Percentiles rank a stretch among this genome's conserved stretches.
Conservation (phyloP, 2,329 filamentous ascomycete species). For the Mollisia scopiformis region DNA sequence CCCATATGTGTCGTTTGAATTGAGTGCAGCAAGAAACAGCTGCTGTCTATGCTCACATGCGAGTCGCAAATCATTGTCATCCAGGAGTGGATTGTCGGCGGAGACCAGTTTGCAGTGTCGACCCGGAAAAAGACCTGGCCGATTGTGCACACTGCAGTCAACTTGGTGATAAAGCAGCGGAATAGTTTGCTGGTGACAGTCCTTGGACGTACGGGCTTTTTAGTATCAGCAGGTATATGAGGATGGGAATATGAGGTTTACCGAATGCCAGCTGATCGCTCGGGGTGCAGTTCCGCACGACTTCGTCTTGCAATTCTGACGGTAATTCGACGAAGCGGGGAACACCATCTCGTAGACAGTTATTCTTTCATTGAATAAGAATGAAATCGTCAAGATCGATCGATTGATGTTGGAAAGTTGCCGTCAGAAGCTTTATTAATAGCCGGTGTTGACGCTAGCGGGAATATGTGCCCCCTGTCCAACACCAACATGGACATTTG, state of each 20-base stretch:
- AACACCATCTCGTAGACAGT: too few relatives aligned
- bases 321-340: background rate
- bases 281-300: background rate
- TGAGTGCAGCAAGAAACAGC: background rate
- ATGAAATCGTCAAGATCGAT: too few relatives aligned
- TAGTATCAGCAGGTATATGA: background rate
- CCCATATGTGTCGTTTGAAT: background rate
- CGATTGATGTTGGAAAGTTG: too few relatives aligned
- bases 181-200: background rate
- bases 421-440: background rate
- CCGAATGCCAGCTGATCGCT: background rate
- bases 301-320: background rate
- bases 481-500: background rate
- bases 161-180: background rate
- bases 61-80: background rate
- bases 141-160: constrained; percentile 1
- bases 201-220: background rate
- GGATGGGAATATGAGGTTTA: background rate
- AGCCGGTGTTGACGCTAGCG: background rate
- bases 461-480: background rate
- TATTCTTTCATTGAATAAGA: too few relatives aligned
- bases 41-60: background rate
- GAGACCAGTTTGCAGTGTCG: background rate
- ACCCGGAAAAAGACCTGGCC: background rate
- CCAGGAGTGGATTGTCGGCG: background rate